phyloP scores from a whole-genome alignment of 1,284 basidiomycete species.

The Apiotrichum gracile region DNA sequence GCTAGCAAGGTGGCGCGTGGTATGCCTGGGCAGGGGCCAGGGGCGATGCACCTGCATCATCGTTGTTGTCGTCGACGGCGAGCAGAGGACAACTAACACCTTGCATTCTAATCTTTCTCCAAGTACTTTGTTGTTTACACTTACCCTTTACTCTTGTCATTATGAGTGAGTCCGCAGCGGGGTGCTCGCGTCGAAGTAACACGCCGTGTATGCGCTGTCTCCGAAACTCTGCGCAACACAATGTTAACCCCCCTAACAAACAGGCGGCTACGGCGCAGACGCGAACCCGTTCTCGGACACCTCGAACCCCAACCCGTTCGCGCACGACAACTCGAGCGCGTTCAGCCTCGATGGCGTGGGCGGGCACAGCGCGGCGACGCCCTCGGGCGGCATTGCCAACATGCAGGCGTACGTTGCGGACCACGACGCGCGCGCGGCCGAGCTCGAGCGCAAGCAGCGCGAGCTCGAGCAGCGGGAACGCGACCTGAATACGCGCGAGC shows the following conservation, averaged over 20 bases:
- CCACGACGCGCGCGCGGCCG: constrained; percentile 19
- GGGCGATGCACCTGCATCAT: too few relatives aligned
- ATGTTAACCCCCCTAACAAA: not conserved
- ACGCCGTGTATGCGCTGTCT: too few relatives aligned
- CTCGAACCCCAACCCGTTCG: constrained; percentile 30
- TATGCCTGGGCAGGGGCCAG: not conserved
- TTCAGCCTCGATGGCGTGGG: constrained; percentile 30
- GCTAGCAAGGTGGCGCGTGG: too few relatives aligned
- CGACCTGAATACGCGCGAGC: constrained; percentile 24
- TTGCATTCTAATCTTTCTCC: too few relatives aligned
- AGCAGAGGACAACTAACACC: too few relatives aligned
- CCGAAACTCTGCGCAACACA: too few relatives aligned
- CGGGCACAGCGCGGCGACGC: constrained; percentile 7
- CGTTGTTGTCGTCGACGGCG: too few relatives aligned
- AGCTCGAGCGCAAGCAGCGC: constrained; percentile 35
- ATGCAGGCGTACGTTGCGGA: constrained; percentile 18
- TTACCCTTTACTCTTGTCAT: too few relatives aligned
- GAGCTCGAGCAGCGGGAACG: constrained; percentile 33
- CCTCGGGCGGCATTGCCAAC: constrained; percentile 15
- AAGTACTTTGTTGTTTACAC: too few relatives aligned
- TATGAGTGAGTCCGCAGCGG: not conserved
- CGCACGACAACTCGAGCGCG: constrained; percentile 34
- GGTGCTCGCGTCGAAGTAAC: too few relatives aligned
- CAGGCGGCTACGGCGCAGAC: constrained; percentile 14
- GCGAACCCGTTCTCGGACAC: constrained; percentile 35